Conservation (phyloP, 2,329 filamentous ascomycete species). For the Fragosphaeria purpurea region DNA sequence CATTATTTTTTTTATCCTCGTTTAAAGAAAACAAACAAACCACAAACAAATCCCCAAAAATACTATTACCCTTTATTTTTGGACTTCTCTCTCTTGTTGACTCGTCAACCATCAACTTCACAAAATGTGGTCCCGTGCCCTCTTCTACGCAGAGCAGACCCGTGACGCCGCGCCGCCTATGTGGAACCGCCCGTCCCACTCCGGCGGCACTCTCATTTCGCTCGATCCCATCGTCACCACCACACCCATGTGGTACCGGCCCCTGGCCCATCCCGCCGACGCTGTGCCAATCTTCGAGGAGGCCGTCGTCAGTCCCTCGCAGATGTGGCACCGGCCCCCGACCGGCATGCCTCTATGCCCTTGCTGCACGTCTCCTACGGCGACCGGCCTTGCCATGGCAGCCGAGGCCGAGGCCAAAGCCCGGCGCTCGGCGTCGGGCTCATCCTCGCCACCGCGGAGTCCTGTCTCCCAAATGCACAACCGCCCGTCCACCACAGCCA, state of each 20-base stretch:
- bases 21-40: no score
- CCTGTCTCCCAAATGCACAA: not conserved
- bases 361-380: slow-evolving; percentile 6
- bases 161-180: slow-evolving; percentile 7
- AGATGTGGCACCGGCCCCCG: slow-evolving; percentile 8
- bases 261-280: not conserved
- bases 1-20: no score
- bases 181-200: slow-evolving; percentile 5
- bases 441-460: not conserved
- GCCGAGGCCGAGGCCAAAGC: not conserved
- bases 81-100: not conserved
- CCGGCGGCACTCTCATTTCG: slow-evolving; percentile 3
- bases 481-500: not conserved
- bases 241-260: slow-evolving; percentile 9
- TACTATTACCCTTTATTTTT: not conserved
- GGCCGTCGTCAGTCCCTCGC: slow-evolving; percentile 2
- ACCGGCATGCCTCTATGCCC: slow-evolving; percentile 7
- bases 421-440: not conserved
- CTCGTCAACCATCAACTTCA: not conserved
- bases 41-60: no score
- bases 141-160: slow-evolving; percentile 6
- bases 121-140: slow-evolving; percentile 4
- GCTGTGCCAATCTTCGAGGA: slow-evolving; percentile 9
- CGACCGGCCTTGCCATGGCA: not conserved
- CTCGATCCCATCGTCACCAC: slow-evolving; percentile 2